Conservation (phyloP, 257 asterid genomes). For the Hygrophila difformis region DNA sequence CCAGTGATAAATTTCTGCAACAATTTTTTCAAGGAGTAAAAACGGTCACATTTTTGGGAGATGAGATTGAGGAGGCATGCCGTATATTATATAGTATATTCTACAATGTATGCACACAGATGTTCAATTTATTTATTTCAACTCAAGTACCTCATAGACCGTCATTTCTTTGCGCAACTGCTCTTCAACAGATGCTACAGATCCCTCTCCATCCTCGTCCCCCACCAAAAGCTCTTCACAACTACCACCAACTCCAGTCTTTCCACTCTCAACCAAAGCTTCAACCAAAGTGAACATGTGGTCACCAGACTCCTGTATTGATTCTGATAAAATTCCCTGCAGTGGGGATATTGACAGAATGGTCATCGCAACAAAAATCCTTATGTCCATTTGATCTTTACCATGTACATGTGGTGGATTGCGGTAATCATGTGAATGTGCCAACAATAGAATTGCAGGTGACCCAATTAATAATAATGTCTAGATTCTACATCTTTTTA, state of each 20-base stretch:
- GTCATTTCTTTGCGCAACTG: conserved; percentile 93
- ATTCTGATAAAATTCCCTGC: conserved; percentile 82
- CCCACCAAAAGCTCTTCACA: conserved; percentile 73
- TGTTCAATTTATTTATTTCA: conserved; percentile 3
- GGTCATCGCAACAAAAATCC: no score
- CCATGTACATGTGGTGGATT: no score
- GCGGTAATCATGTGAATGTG: no score
- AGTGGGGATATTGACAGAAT: no score
- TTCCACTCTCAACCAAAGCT: conserved; percentile 49
- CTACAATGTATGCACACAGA: background rate
- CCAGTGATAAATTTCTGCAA: conserved; percentile 86
- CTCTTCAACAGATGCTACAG: conserved; percentile 91
- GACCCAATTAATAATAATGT: no score
- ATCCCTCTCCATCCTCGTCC: conserved; percentile 79
- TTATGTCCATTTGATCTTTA: no score
- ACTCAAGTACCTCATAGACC: conserved; percentile 68
- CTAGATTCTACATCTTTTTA: no score
- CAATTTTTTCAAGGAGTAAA: conserved; percentile 1
- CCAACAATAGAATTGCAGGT: background rate
- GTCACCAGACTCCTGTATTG: conserved; percentile 47
- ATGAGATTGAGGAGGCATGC: no score
- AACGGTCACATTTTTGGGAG: background rate
- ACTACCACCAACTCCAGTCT: conserved; percentile 45
- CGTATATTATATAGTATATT: background rate
- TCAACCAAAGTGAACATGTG: conserved; percentile 63